phyloP scores from a whole-genome alignment of 169 alveolate species.

The Plasmodium coatneyi region DNA sequence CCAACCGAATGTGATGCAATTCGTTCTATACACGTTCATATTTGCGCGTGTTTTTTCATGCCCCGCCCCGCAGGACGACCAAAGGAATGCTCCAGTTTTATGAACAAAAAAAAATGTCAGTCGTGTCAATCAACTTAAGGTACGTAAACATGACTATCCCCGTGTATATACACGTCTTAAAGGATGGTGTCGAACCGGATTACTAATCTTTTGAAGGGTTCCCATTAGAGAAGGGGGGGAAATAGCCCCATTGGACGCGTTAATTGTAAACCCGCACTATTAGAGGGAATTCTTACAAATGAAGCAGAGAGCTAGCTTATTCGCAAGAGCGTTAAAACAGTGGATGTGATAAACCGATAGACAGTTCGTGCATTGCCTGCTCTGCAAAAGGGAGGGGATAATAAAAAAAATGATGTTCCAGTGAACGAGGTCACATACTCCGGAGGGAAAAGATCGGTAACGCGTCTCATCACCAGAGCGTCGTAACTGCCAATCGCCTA shows the following conservation, averaged over 20 bases:
- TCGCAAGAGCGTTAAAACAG: conserved; percentile 48
- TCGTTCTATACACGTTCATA: too few species aligned
- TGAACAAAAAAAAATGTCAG: conserved; percentile 54
- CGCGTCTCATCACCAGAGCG: background rate
- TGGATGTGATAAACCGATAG: conserved; percentile 44
- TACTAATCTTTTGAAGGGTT: background rate
- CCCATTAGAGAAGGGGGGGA: background rate
- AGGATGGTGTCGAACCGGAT: background rate
- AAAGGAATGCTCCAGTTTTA: conserved; percentile 49
- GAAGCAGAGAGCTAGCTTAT: conserved; percentile 47
- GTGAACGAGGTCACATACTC: background rate
- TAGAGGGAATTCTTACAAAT: conserved; percentile 51
- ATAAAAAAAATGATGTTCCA: background rate
- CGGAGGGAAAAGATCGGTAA: background rate
- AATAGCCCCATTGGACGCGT: too few species aligned
- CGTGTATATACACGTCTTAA: conserved; percentile 59
- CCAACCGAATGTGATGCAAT: too few species aligned
- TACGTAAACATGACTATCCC: conserved; percentile 66
- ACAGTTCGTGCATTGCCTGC: conserved; percentile 37
- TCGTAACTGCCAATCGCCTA: background rate
- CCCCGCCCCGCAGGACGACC: conserved; percentile 13
- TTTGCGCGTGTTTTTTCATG: background rate
- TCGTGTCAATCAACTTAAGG: conserved; percentile 50
- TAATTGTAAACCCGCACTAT: background rate
- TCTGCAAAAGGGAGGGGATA: conserved; percentile 3